Base-by-base conservation (phyloP, 257 asterid genomes). In the Sherardia arvensis region DNA sequence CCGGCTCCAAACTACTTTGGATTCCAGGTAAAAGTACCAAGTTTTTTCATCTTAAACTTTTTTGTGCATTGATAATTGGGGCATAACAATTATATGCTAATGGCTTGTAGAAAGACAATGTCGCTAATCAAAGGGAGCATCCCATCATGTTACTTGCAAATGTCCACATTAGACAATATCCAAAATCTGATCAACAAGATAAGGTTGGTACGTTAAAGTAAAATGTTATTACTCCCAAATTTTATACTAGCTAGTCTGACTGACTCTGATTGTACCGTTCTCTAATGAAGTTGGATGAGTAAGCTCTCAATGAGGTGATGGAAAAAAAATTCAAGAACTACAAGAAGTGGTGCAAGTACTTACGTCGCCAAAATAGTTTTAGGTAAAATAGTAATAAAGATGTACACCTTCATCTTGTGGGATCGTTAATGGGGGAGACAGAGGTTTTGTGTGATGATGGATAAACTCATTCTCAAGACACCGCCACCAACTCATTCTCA, bases 1-100 rank as follows among this genome's bases (percentile, higher is more conserved):
- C 74, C 90, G 99, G 99, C 99, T 93, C 78, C 99, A 93, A 79
- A 79, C 96, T 38, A 90, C 90, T 93, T 93, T 77, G 99, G 99
- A 59, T 93, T 93, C 80, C 97, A 92, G 97, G 99, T 91, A 3
- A 62, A 36, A 62, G 47, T n/a, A n/a, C n/a, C n/a, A n/a, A n/a
- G n/a, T n/a, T n/a, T n/a, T n/a, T n/a, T 40, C 27, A 17, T n/a
- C 32, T 43, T 33, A 65, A 55, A 10, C 43, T 20, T 30, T 63
- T 73, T 64, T 60, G 12, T 55, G 72, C 69, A 38, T 53, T 78
- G n/a, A n/a, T n/a, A n/a, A n/a, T n/a, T n/a, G n/a, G n/a, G n/a
- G n/a, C n/a, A n/a, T n/a, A n/a, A n/a, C n/a, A n/a, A n/a, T n/a
- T n/a, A n/a, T n/a, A n/a, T n/a, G n/a, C n/a, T n/a, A n/a, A n/a